A percentile compares a stretch with the other conserved stretches of the same genome.
Conservation (phyloP, 768 basidiomycete species). For the Lactarius pseudohatsudake region DNA sequence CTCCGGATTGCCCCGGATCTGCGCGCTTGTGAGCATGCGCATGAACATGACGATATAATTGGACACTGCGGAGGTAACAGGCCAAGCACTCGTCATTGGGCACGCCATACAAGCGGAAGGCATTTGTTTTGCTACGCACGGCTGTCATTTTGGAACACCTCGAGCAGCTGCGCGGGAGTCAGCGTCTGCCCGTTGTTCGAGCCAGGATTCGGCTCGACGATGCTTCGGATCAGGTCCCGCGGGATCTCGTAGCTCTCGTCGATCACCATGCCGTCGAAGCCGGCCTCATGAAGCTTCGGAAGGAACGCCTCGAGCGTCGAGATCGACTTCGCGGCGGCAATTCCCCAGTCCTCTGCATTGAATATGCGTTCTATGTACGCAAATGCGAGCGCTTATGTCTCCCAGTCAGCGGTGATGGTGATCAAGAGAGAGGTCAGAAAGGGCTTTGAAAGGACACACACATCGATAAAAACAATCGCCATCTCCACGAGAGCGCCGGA, state of each 20-base stretch:
- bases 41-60: constrained; percentile 79
- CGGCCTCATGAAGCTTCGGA: constrained; percentile 51
- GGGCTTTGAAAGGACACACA: constrained; percentile 44
- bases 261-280: constrained; percentile 66
- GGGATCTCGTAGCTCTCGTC: constrained; percentile 77
- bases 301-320: constrained; percentile 52
- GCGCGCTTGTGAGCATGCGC: constrained; percentile 79
- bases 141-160: constrained; percentile 48
- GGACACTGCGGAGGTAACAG: constrained; percentile 43
- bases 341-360: constrained; percentile 42
- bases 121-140: constrained; percentile 42
- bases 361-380: constrained; percentile 77
- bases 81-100: not conserved
- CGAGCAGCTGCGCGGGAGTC: constrained; percentile 43
- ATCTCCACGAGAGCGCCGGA: constrained; percentile 76
- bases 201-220: constrained; percentile 37
- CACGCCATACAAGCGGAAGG: not conserved
- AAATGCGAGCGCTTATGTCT: constrained; percentile 67
- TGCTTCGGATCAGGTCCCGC: constrained; percentile 46
- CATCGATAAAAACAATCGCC: constrained; percentile 93
- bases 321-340: constrained; percentile 49
- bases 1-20: constrained; percentile 65
- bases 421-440: not conserved
- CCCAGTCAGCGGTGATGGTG: constrained; percentile 28
- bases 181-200: constrained; percentile 35